Evolutionary conservation across 768 basidiomycete species (phyloP), one percentile per base, ranked within the genome.

Genomic region (Mycena vitilis): DNA sequence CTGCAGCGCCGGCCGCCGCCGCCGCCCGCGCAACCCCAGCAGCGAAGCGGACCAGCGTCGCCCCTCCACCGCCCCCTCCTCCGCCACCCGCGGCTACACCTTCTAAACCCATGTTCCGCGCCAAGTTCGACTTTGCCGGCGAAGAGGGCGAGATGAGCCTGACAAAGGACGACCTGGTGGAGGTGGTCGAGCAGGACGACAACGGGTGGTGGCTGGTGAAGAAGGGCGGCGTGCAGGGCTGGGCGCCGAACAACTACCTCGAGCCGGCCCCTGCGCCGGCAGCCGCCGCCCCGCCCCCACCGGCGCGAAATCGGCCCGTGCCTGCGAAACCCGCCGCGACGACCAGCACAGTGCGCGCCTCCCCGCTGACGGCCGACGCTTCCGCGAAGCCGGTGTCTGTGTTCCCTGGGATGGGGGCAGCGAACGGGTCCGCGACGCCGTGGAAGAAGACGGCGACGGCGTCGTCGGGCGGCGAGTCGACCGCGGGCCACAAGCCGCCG

Each of bases 171-270:
- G 98, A 98, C 68, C 65, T 93, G 4, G 94, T 99, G 1, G 96
- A 98, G 81, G 83, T 99, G 22, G 84, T 96, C 38, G 91, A 97
- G 82, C 95, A 98, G 75, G 91, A 96, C 70, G 89, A 96, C 67
- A 97, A 97, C 73, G 98, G 97, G 4, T 99, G 98, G 98, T 99
- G 98, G 97, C 85, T 98, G 38, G 92, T 98, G 64, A 94, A 91
- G 85, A 95, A 92, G 79, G 86, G 85, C 60, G 87, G 87, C 3
- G 80, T 82, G 20, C 95, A 98, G 76, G 98, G 95, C 16, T 99
- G 96, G 96, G 95, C 96, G 22, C 98, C 98, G 2, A 90, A 91
- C 72, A 96, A 95, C 78, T 98, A 96, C 75, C 89, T 97, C 9
- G 96, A 98, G 76, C 85, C 92, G 40, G 87, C 91, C 6, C 89